A percentile compares a stretch with the other conserved stretches of the same genome.
phyloP scores from a whole-genome alignment of 1,284 basidiomycete species.

The Trichosporon faecale region DNA sequence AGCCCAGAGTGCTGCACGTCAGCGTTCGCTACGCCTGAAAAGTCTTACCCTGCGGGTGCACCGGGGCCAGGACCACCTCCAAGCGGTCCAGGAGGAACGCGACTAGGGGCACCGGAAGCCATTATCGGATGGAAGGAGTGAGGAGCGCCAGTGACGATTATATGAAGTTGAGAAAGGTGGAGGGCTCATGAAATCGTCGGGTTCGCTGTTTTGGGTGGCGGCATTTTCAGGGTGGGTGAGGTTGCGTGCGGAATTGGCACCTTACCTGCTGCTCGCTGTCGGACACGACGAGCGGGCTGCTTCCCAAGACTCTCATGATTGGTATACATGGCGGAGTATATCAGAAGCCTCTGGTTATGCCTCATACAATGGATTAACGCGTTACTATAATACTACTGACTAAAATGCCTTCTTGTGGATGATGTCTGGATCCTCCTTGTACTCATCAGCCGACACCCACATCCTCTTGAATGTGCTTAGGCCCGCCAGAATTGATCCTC shows the following conservation, averaged over 20 bases:
- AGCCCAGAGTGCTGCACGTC: conserved; percentile 16
- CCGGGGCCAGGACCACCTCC: conserved; percentile 24
- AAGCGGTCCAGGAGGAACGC: conserved; percentile 35
- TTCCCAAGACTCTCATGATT: not conserved
- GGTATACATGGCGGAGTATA: conserved; percentile 15
- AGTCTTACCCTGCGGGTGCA: conserved; percentile 10
- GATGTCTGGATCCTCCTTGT: conserved; percentile 97
- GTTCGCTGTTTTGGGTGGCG: conserved; percentile 9
- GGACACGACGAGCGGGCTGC: not conserved
- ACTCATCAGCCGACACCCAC: conserved; percentile 99
- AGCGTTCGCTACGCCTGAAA: conserved; percentile 14
- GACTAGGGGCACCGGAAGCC: conserved; percentile 10
- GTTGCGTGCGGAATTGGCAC: not conserved
- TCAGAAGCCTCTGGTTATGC: not conserved
- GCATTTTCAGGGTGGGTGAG: not conserved
- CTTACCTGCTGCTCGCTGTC: not conserved
- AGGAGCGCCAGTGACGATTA: not conserved
- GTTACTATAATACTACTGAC: conserved; percentile 3
- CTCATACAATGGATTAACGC: conserved; percentile 8
- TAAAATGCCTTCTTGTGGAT: conserved; percentile 64
- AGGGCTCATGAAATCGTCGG: not conserved
- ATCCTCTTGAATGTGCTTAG: conserved; percentile 99
- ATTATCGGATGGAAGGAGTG: not conserved
- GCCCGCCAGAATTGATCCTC: conserved; percentile 91
- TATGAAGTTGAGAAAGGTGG: not conserved